These are phyloP conservation scores for Suillus cothurnatus DNA, from an alignment of 768 basidiomycete species.

Conservation along the genomic window DNA sequence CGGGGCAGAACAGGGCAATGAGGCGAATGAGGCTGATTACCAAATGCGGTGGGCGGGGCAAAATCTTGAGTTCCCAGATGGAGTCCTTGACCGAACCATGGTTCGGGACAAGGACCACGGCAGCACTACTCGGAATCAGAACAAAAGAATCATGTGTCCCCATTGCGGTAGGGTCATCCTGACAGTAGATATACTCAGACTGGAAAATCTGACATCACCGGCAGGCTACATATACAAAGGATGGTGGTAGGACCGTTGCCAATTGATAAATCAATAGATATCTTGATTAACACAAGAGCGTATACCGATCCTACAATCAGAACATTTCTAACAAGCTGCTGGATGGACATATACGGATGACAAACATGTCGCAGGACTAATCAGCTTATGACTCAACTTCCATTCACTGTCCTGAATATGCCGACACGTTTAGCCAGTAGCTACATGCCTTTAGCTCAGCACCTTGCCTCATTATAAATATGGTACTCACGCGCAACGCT, in stretches of 20 bases:
- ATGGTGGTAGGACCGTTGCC: neutral
- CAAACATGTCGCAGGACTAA: neutral
- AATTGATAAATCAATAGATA: neutral
- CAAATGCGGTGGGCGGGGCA: too few species aligned
- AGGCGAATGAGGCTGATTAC: too few species aligned
- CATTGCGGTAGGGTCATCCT: neutral
- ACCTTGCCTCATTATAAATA: neutral
- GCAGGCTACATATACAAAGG: neutral
- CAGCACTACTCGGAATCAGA: too few species aligned
- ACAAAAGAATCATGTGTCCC: neutral
- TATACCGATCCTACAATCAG: neutral
- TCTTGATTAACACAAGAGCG: neutral
- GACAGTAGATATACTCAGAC: neutral
- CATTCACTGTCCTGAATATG: neutral
- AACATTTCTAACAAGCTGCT: neutral
- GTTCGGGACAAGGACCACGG: too few species aligned
- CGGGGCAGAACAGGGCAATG: too few species aligned
- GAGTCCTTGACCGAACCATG: too few species aligned
- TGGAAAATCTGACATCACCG: neutral
- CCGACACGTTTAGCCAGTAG: neutral
- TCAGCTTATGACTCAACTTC: neutral
- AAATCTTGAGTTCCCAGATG: too few species aligned
- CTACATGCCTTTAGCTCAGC: neutral
- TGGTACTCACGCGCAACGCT: conserved; percentile 1
- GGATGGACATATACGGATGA: neutral